A percentile compares a stretch with the other conserved stretches of the same genome.
phyloP scores from a whole-genome alignment of 2,329 filamentous ascomycete genomes.

The Ambrosiella beaveri region DNA sequence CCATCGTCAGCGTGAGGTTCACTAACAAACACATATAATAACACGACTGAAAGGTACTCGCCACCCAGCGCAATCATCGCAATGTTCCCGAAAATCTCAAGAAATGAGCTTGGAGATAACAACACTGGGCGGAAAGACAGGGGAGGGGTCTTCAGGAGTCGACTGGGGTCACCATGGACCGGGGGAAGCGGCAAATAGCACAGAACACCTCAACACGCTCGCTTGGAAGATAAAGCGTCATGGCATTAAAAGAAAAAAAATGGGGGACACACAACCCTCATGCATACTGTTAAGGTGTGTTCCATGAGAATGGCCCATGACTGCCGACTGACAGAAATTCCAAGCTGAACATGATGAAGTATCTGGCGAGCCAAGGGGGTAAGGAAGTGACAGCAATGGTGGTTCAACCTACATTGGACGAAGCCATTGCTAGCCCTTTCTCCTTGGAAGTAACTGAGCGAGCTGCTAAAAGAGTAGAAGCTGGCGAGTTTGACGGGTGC shows the following conservation, averaged over 20 bases:
- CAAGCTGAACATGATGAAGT: neutral
- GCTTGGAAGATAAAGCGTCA: constrained; percentile 1
- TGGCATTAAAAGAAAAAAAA: neutral
- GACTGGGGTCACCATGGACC: neutral
- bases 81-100: neutral
- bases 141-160: constrained; percentile 6
- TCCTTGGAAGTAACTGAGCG: constrained; percentile 12
- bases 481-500: constrained; percentile 9
- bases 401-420: constrained; percentile 14
- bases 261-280: neutral
- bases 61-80: neutral
- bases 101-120: constrained; percentile 1
- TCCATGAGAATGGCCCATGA: neutral
- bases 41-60: neutral
- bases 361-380: constrained; percentile 12
- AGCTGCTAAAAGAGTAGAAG: constrained; percentile 12
- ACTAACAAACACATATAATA: constrained; percentile 2
- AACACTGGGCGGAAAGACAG: neutral
- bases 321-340: neutral
- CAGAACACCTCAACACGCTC: constrained; percentile 1
- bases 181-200: constrained; percentile 6
- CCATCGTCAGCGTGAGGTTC: constrained; percentile 14
- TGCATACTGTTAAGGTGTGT: neutral
- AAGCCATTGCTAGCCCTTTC: constrained; percentile 14
- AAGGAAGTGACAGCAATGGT: constrained; percentile 14